These are phyloP conservation scores for Microthlaspi erraticum DNA, from an alignment of 345 rosid species.

Conservation along the genomic window DNA sequence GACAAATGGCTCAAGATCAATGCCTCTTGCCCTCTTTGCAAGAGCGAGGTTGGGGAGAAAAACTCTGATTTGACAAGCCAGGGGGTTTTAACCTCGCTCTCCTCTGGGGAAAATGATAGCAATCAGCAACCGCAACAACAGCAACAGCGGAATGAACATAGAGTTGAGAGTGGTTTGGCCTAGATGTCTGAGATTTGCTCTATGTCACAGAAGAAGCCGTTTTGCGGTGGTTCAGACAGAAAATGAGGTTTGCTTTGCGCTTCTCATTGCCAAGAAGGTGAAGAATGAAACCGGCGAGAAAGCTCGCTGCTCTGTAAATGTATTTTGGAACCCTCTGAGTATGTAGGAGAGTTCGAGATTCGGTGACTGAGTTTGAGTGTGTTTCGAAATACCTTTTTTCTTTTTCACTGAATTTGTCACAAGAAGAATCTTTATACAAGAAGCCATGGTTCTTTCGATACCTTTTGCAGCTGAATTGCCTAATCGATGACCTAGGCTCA, in stretches of 20 bases:
- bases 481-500: background rate
- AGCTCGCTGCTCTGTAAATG: slow-evolving; percentile 27
- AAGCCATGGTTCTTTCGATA: slow-evolving; percentile 15
- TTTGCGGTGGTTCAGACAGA: slow-evolving; percentile 23
- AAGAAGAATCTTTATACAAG: slow-evolving; percentile 23
- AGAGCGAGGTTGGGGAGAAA: slow-evolving; percentile 75
- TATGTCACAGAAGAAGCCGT: slow-evolving; percentile 17
- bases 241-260: background rate
- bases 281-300: slow-evolving; percentile 13
- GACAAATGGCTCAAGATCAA: slow-evolving; percentile 97
- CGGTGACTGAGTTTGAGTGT: slow-evolving; percentile 33
- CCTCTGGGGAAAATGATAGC: slow-evolving; percentile 45
- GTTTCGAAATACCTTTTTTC: slow-evolving; percentile 30
- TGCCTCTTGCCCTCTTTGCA: slow-evolving; percentile 95
- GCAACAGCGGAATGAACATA: slow-evolving; percentile 48
- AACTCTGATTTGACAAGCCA: slow-evolving; percentile 51
- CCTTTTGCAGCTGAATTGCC: slow-evolving; percentile 26
- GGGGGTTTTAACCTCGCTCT: slow-evolving; percentile 45
- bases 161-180: slow-evolving; percentile 48
- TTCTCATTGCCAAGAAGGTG: slow-evolving; percentile 18
- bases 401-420: slow-evolving; percentile 18
- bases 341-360: slow-evolving; percentile 35
- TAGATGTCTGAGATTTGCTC: slow-evolving; percentile 36
- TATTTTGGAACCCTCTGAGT: slow-evolving; percentile 12
- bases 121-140: slow-evolving; percentile 40